Conservation (phyloP, 1,284 basidiomycete species). For the Melampsora medusae region DNA sequence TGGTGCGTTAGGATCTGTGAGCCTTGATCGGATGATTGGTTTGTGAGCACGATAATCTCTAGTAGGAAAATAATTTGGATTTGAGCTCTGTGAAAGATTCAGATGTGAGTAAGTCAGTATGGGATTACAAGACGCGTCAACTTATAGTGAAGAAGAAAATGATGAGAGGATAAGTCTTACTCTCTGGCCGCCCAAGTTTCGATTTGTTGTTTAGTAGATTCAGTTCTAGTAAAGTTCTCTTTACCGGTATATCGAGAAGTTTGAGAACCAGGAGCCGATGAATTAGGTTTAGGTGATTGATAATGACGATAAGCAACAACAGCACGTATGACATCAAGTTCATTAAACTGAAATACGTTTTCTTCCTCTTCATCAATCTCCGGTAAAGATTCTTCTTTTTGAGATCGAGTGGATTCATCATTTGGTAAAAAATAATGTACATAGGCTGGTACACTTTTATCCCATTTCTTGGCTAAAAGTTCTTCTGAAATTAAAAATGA, state of each 20-base stretch:
- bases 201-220: conserved; percentile 16
- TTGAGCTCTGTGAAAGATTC: conserved; percentile 14
- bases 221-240: conserved; percentile 22
- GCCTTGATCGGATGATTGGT: not conserved
- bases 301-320: conserved; percentile 5
- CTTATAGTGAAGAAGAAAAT: not conserved
- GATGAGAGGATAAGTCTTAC: conserved; percentile 14
- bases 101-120: not conserved
- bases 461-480: conserved; percentile 26
- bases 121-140: not conserved
- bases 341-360: conserved; percentile 30
- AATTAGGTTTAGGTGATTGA: too few relatives aligned
- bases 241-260: not conserved
- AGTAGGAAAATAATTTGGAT: conserved; percentile 30
- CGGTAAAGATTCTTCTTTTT: not conserved
- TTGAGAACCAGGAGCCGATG: not conserved
- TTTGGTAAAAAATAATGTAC: not conserved
- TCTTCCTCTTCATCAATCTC: conserved; percentile 15
- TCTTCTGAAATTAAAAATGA: conserved; percentile 36
- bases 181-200: conserved; percentile 25
- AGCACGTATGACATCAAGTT: conserved; percentile 12
- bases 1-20: conserved; percentile 10
- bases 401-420: not conserved
- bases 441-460: conserved; percentile 5
- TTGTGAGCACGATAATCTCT: conserved; percentile 34